Evolutionary conservation across 2,329 filamentous ascomycete species (phyloP).

Genomic region (Cercospora citrullina): DNA sequence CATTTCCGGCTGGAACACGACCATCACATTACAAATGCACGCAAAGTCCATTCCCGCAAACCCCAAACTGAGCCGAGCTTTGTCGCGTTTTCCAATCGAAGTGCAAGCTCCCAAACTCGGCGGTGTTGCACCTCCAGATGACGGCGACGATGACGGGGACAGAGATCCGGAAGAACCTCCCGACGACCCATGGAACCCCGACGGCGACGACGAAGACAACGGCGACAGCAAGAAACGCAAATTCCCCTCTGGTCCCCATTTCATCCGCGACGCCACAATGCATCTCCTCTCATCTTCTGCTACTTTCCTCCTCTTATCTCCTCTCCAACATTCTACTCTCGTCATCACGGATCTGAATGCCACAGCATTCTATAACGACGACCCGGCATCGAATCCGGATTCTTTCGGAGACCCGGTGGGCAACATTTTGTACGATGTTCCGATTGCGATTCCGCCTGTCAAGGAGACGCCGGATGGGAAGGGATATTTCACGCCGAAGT

Average conservation of each 20-base stretch:
- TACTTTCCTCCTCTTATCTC: slow-evolving; percentile 78
- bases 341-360: slow-evolving; percentile 80
- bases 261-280: slow-evolving; percentile 82
- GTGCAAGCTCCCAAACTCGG: slow-evolving; percentile 69
- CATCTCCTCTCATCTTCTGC: slow-evolving; percentile 86
- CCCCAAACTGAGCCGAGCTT: slow-evolving; percentile 68
- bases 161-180: slow-evolving; percentile 23
- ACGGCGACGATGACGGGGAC: slow-evolving; percentile 16
- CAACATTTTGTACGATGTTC: slow-evolving; percentile 69
- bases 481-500: slow-evolving; percentile 66
- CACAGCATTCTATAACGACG: slow-evolving; percentile 72
- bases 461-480: slow-evolving; percentile 47
- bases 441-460: slow-evolving; percentile 71
- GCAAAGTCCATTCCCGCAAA: slow-evolving; percentile 70
- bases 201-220: slow-evolving; percentile 47
- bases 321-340: slow-evolving; percentile 69
- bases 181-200: slow-evolving; percentile 39
- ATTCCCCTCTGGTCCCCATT: slow-evolving; percentile 56
- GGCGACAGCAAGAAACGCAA: slow-evolving; percentile 49
- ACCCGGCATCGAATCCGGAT: slow-evolving; percentile 31
- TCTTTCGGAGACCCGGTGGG: slow-evolving; percentile 54
- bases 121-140: slow-evolving; percentile 51
- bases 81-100: slow-evolving; percentile 70
- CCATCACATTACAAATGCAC: slow-evolving; percentile 71
- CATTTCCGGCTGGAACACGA: slow-evolving; percentile 83